These are phyloP conservation scores for Trichoderma guizhouense DNA, from an alignment of 2,329 filamentous ascomycete species.

Conservation along the genomic window DNA sequence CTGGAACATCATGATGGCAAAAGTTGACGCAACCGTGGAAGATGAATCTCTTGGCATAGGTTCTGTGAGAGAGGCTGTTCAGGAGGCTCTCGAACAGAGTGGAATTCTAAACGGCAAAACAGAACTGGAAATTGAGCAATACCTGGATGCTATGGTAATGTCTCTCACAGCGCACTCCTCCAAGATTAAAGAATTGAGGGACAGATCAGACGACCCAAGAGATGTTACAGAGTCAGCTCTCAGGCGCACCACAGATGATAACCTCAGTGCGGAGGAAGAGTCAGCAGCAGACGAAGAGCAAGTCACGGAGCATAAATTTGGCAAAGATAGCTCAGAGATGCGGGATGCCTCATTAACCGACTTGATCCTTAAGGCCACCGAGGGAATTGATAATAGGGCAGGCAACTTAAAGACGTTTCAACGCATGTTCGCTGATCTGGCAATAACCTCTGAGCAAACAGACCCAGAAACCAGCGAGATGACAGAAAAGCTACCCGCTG, in stretches of 20 bases:
- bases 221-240: conserved; percentile 4
- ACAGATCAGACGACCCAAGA: conserved; percentile 20
- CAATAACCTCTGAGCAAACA: conserved; percentile 34
- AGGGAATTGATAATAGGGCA: conserved; percentile 40
- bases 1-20: conserved; percentile 54
- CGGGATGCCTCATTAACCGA: conserved; percentile 39
- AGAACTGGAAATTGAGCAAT: conserved; percentile 44
- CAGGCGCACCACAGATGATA: background rate
- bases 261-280: background rate
- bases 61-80: conserved; percentile 51
- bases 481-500: background rate
- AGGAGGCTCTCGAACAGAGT: conserved; percentile 53
- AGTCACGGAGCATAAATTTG: background rate
- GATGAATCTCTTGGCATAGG: conserved; percentile 53
- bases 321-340: conserved; percentile 11
- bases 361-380: conserved; percentile 51
- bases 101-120: conserved; percentile 48
- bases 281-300: background rate
- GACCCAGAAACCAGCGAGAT: background rate
- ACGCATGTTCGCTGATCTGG: conserved; percentile 48
- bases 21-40: conserved; percentile 56
- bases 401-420: conserved; percentile 48
- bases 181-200: conserved; percentile 25
- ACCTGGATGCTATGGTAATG: conserved; percentile 50
- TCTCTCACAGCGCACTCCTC: conserved; percentile 41